Percentiles rank a stretch among this genome's conserved stretches.
Conservation (phyloP, 192 early-diverging fungal genomes). For the Dispira parvispora region DNA sequence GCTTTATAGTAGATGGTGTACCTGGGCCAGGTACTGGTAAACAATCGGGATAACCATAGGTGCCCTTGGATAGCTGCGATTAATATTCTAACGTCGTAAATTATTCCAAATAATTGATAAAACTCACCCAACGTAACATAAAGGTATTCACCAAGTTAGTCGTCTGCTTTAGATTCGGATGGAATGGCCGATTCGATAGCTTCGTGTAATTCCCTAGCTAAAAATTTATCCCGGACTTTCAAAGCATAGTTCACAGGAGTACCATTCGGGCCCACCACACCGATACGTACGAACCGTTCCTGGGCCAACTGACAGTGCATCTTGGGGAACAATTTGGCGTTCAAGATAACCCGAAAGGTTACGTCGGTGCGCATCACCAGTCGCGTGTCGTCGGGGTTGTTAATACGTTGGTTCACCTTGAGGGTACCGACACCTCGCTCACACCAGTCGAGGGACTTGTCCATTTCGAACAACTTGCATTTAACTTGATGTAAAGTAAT, state of each 20-base stretch:
- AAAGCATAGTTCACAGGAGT: not conserved
- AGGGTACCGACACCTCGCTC: conserved; percentile 28
- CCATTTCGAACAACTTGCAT: conserved; percentile 27
- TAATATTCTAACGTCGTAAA: too few species aligned
- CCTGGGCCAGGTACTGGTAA: too few species aligned
- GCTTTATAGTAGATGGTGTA: too few species aligned
- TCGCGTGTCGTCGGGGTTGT: conserved; percentile 12
- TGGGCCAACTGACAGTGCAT: conserved; percentile 14
- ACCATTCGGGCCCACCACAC: not conserved
- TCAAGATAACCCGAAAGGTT: conserved; percentile 26
- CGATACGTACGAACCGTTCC: conserved; percentile 3
- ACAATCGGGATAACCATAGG: too few species aligned
- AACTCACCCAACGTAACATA: too few species aligned
- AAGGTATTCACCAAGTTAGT: too few species aligned
- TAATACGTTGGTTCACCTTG: conserved; percentile 21
- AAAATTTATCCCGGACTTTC: not conserved
- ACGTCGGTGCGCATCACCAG: conserved; percentile 30
- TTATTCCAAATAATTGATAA: too few species aligned
- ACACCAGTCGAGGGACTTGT: conserved; percentile 17
- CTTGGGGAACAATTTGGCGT: conserved; percentile 19
- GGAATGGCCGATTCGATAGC: conserved; percentile 2
- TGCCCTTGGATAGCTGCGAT: too few species aligned
- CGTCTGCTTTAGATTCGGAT: not conserved
- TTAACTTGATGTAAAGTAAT: conserved; percentile 21
- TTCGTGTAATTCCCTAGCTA: not conserved